Conservation (phyloP, 2,329 filamentous ascomycete genomes). For the Sordariomycetes sp. region DNA sequence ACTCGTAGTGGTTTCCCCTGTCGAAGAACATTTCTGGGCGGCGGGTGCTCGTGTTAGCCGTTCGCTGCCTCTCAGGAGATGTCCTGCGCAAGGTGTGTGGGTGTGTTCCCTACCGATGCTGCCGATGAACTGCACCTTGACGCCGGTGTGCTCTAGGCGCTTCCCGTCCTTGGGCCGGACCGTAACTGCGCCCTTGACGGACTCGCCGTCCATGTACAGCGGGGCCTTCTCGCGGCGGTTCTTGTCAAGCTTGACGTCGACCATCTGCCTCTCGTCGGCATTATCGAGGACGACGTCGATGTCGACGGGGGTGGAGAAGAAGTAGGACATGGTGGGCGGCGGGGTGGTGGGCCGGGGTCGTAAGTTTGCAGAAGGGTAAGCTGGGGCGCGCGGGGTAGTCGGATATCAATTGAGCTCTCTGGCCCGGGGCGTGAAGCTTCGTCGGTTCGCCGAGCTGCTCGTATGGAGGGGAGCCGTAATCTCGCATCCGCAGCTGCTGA, state of each 20-base stretch:
- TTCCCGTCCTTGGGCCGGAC: slow-evolving; percentile 97
- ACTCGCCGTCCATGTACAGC: slow-evolving; percentile 96
- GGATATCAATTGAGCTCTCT: background rate
- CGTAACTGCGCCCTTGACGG: slow-evolving; percentile 91
- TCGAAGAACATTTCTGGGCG: slow-evolving; percentile 96
- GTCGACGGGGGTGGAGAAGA: slow-evolving; percentile 96
- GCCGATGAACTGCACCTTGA: slow-evolving; percentile 99
- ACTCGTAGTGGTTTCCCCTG: slow-evolving; percentile 97
- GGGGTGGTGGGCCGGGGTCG: background rate
- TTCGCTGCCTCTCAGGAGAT: background rate
- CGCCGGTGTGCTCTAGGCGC: slow-evolving; percentile 92
- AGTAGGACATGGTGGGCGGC: slow-evolving; percentile 68
- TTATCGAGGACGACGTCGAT: slow-evolving; percentile 98
- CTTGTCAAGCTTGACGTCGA: slow-evolving; percentile 98
- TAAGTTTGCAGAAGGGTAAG: background rate
- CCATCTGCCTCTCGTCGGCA: slow-evolving; percentile 84
- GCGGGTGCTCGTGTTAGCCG: background rate
- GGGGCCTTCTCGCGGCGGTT: slow-evolving; percentile 94
- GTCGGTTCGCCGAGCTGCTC: background rate
- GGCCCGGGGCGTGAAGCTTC: background rate
- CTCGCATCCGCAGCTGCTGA: background rate
- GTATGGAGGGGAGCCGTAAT: background rate
- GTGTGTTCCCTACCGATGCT: slow-evolving; percentile 64
- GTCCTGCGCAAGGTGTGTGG: slow-evolving; percentile 4
- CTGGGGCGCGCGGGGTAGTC: background rate